Percentiles rank a stretch among this genome's conserved stretches.
Evolutionary conservation across 2,329 filamentous ascomycete species (phyloP).

Genomic region (Hawksworthiomyces lignivorus): DNA sequence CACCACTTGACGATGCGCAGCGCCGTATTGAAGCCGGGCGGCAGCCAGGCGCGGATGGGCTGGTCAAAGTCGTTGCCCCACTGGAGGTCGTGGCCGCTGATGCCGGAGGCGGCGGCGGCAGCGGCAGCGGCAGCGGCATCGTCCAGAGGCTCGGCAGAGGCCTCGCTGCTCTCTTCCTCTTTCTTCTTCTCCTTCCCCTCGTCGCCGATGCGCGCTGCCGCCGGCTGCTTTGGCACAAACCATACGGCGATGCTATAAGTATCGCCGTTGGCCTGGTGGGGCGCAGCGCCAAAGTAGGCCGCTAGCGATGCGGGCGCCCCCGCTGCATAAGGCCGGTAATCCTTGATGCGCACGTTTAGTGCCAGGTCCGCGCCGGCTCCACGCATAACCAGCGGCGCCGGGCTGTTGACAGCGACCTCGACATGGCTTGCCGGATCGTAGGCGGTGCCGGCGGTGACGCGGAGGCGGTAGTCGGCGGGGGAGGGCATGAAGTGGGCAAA

Average conservation of each 20-base stretch:
- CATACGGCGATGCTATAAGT: conserved; percentile 79
- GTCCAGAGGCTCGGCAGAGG: conserved; percentile 9
- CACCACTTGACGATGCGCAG: conserved; percentile 82
- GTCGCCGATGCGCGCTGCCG: too few relatives aligned
- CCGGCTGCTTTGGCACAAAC: conserved; percentile 65
- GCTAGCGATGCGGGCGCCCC: conserved; percentile 59
- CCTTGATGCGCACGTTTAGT: conserved; percentile 66
- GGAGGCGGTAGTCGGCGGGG: conserved; percentile 62
- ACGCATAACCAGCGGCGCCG: conserved; percentile 54
- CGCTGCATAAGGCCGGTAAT: conserved; percentile 30
- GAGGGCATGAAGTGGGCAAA: conserved; percentile 4
- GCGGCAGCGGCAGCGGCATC: conserved; percentile 14
- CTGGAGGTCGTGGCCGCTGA: conserved; percentile 66
- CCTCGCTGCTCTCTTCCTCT: conserved; percentile 13
- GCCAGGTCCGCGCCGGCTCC: conserved; percentile 57
- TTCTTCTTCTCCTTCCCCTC: conserved; percentile 12
- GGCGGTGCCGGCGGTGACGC: conserved; percentile 69
- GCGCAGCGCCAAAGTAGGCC: conserved; percentile 66
- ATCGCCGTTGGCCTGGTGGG: conserved; percentile 60
- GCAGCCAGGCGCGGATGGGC: conserved; percentile 77
- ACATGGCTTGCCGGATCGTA: conserved; percentile 70
- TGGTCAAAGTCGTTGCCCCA: conserved; percentile 96
- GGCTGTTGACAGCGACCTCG: conserved; percentile 66
- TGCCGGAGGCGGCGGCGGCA: conserved; percentile 27
- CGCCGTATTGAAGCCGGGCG: conserved; percentile 77